phyloP scores from a whole-genome alignment of 163 green algal genomes.

The Scenedesmus sp. region DNA sequence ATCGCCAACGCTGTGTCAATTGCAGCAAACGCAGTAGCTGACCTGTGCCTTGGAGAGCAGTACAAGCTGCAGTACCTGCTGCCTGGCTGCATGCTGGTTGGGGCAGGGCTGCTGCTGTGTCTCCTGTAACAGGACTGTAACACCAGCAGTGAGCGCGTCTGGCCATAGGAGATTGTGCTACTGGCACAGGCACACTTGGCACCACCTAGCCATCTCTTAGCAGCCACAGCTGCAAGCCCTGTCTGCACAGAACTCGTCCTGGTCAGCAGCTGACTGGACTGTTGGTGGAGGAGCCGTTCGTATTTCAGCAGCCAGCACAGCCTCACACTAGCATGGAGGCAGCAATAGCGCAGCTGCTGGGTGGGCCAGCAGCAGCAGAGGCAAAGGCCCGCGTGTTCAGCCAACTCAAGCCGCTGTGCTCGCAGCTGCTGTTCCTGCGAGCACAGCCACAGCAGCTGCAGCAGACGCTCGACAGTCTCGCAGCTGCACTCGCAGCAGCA shows the following conservation, averaged over 20 bases:
- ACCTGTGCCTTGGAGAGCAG: conserved; percentile 71
- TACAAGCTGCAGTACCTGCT: conserved; percentile 53
- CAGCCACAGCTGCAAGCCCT: not conserved
- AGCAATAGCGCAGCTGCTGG: not conserved
- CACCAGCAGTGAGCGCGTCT: not conserved
- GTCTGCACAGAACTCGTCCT: not conserved
- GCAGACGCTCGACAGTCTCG: conserved; percentile 42
- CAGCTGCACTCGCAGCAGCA: not conserved
- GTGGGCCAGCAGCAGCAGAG: not conserved
- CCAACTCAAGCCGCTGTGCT: conserved; percentile 74
- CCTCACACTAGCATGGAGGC: not conserved
- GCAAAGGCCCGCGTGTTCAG: conserved; percentile 60
- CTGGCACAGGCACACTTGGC: not conserved
- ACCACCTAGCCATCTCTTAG: not conserved
- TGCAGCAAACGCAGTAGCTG: conserved; percentile 63
- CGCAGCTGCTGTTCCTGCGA: conserved; percentile 67
- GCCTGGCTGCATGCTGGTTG: conserved; percentile 65
- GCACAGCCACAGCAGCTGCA: conserved; percentile 48
- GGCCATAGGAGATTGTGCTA: not conserved
- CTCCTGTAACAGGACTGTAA: conserved; percentile 15
- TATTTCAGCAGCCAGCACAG: not conserved
- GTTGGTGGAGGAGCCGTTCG: not conserved
- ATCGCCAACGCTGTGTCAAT: conserved; percentile 75
- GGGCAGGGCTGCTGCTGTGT: conserved; percentile 69
- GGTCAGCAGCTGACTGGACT: not conserved